Evolutionary conservation across 169 alveolate genomes (phyloP), one percentile per base, ranked within the genome.

Genomic region (Plasmodium chabaudi): DNA sequence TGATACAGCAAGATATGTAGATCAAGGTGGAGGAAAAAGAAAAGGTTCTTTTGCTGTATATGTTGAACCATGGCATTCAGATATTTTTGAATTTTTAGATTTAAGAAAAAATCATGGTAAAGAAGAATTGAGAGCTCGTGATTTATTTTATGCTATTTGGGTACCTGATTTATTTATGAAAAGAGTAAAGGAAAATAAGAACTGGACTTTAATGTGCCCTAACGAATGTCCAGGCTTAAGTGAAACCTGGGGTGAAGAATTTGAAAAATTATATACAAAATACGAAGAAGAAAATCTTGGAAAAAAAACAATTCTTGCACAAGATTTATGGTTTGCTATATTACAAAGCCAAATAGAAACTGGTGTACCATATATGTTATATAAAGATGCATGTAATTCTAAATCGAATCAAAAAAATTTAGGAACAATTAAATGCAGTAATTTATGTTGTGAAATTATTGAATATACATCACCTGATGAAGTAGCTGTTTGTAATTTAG

Each of bases 31-130:
- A 59, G 99, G 99, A 44, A 96, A 99, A 87, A 96, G 99, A 87
- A 98, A 97, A 88, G 99, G 99, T 34, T 96, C 99, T 10, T 96
- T 99, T 84, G 99, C 99, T 64, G 95, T 98, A 17, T 99, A 99
- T 92, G 88, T 99, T 88, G 99, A 99, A 93, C 99, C 99, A 47
- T 99, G 99, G 99, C 99, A 99, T 72, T 97, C 99, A 2, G 99
- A 99, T 84, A 94, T 98, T 64, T 95, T 97, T 68, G 99, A 98
- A 87, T 98, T 98, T 92, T 92, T 99, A 71, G 98, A 97, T 87
- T 93, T 98, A 56, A 93, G 98, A 53, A 98, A 98, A 94, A 98
- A 98, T 92, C 99, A 97, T 92, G 99, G 99, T 23, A 96, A 98
- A 87, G 99, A 98, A 88, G 99, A 99, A 93, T 94, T 95, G 77